Evolutionary conservation across 805 yeast species (phyloP).

Genomic region (Saccharomyces kudriavzevii): DNA sequence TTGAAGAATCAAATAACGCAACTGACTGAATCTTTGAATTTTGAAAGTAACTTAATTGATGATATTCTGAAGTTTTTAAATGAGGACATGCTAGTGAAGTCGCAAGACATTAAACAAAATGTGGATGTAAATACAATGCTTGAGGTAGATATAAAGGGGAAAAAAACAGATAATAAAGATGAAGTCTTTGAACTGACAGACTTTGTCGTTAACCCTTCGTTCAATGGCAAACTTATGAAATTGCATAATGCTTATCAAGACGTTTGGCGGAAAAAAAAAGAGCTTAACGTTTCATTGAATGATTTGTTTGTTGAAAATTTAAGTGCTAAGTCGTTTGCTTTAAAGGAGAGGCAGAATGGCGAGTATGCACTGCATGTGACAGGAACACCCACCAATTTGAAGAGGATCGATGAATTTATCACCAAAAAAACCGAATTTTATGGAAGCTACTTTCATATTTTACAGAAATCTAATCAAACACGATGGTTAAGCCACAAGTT

Average conservation of each 20-base stretch:
- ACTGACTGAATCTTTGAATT: conserved; percentile 27
- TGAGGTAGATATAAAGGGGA: conserved; percentile 4
- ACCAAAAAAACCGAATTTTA: conserved; percentile 1
- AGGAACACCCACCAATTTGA: conserved; percentile 30
- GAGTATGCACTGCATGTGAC: conserved; percentile 44
- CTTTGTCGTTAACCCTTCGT: conserved; percentile 32
- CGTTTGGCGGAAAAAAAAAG: conserved; percentile 22
- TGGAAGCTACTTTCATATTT: conserved; percentile 19
- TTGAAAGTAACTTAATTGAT: conserved; percentile 36
- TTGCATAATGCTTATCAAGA: conserved; percentile 32
- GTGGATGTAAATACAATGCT: conserved; percentile 8
- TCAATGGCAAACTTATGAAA: conserved; percentile 25
- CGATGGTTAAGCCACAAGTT: conserved; percentile 39
- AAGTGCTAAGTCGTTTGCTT: conserved; percentile 26
- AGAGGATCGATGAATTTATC: conserved; percentile 17
- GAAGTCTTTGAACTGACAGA: conserved; percentile 9
- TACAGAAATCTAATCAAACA: conserved; percentile 37
- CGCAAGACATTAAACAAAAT: conserved; percentile 14
- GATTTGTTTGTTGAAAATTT: conserved; percentile 21
- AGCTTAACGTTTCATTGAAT: conserved; percentile 26
- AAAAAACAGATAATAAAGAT: not conserved
- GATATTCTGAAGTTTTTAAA: conserved; percentile 38
- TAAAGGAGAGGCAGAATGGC: conserved; percentile 36
- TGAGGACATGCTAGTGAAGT: conserved; percentile 29
- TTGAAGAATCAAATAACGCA: conserved; percentile 17